These are phyloP conservation scores for Ostreobium quekettii DNA, from an alignment of 139 green algal species.

Conservation along the genomic window DNA sequence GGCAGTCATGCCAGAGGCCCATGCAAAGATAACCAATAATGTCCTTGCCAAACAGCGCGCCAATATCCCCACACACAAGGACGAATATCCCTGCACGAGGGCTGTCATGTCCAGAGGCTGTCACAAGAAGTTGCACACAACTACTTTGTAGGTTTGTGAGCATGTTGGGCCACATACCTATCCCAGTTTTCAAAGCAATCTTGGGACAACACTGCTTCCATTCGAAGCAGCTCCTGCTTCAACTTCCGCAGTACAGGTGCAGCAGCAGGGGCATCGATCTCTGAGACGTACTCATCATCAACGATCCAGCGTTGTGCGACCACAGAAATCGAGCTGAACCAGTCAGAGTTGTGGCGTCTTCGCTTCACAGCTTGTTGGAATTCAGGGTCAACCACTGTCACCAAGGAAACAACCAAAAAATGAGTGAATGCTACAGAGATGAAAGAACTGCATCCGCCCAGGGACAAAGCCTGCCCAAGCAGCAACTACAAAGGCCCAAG, in stretches of 20 bases:
- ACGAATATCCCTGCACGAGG: neutral
- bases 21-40: too few species aligned
- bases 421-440: too few species aligned
- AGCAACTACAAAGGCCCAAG: too few species aligned
- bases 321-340: neutral
- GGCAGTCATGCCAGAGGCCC: too few species aligned
- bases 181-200: conserved; percentile 7
- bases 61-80: too few species aligned
- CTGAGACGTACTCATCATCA: neutral
- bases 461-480: too few species aligned
- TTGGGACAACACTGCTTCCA: conserved; percentile 7
- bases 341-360: too few species aligned
- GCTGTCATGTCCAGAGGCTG: neutral
- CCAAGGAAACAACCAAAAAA: too few species aligned
- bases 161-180: conserved; percentile 9
- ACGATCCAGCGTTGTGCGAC: neutral
- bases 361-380: too few species aligned
- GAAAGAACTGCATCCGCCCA: too few species aligned
- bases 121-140: neutral
- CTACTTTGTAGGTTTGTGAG: neutral
- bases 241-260: conserved; percentile 6
- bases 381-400: too few species aligned
- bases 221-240: conserved; percentile 19
- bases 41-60: too few species aligned
- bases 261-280: neutral